Percentiles rank a stretch among this genome's conserved stretches.
These are phyloP conservation scores for Carallia brachiata DNA, from an alignment of 345 rosid species.

Conservation along the genomic window DNA sequence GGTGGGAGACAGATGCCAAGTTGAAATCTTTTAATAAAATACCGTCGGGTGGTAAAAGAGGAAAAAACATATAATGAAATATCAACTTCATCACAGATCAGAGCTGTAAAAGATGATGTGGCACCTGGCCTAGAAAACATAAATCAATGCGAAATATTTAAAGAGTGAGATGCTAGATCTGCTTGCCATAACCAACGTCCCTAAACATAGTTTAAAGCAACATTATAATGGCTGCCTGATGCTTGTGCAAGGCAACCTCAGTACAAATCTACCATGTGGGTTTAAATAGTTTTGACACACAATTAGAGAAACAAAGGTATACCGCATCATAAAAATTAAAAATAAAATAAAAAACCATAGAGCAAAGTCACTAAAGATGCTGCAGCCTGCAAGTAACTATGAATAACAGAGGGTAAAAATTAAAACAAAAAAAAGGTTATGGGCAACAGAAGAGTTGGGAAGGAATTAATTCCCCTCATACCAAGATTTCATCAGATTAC, in stretches of 20 bases:
- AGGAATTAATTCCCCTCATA: too few species aligned
- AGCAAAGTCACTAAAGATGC: not conserved
- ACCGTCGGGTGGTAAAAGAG: not conserved
- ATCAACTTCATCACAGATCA: constrained; percentile 43
- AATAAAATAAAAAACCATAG: too few species aligned
- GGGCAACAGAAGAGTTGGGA: too few species aligned
- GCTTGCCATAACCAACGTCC: not conserved
- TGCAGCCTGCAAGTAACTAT: too few species aligned
- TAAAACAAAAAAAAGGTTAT: not conserved
- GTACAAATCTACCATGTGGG: constrained; percentile 6
- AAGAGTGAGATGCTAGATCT: constrained; percentile 8
- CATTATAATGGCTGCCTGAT: not conserved
- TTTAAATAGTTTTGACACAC: too few species aligned
- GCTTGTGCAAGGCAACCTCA: constrained; percentile 16
- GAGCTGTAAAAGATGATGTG: not conserved
- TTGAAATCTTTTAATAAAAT: constrained; percentile 2
- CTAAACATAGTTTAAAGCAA: not conserved
- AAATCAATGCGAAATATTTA: not conserved
- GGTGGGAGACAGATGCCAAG: constrained; percentile 14
- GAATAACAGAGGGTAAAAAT: not conserved
- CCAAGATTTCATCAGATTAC: not conserved
- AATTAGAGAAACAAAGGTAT: too few species aligned
- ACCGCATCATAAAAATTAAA: too few species aligned
- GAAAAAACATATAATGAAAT: constrained; percentile 13
- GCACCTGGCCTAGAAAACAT: not conserved